Base-by-base conservation (phyloP, 2,329 filamentous ascomycete species). In the Cryphonectria radicalis region DNA sequence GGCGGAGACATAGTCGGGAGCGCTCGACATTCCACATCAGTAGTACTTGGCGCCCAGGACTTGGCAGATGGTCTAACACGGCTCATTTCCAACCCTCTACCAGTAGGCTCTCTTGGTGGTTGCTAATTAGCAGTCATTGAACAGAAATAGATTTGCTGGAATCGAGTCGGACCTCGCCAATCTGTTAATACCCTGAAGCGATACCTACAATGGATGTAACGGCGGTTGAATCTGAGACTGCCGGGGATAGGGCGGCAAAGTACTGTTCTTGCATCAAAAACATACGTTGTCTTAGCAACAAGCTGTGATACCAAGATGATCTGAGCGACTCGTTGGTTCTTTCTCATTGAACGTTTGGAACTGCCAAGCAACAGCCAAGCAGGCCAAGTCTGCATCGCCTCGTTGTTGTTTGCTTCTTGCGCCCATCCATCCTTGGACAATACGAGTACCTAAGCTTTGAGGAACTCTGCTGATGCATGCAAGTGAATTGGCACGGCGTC, bases 321-420 rank as follows among this genome's bases (percentile, higher is more conserved):
- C 25, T 59, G 25, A 59, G 55, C 55, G 55, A n/a, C 55, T 59
- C 14, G 55, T 28, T 59, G 28, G 13, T 32, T 62, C 59, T 67
- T 32, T 53, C 59, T 67, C 63, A 25, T 62, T 43, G 53, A 14
- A 50, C 35, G 46, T 13, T 14, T 7, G 28, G 69, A 43, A 62
- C 25, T 46, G 70, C 70, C 70, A 72, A 72, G 70, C 37, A 64
- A 43, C 42, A 50, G 70, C 70, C 70, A 72, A 72, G 70, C 70
- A 40, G 67, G 70, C 70, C 70, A 72, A 69, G 70, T 55, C 63
- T 43, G 50, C 65, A 66, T 42, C 46, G 59, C 67, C 66, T 53
- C 53, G 63, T 69, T 50, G 50, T 60, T 66, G 35, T 35, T 55
- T 40, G 37, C 37, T 63, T 19, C n/a, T n/a, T 14, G 53, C 28